Percentiles rank a stretch among this genome's conserved stretches.
Conservation (phyloP, 495 filamentous ascomycete species). For the Lasiosphaeria miniovina region DNA sequence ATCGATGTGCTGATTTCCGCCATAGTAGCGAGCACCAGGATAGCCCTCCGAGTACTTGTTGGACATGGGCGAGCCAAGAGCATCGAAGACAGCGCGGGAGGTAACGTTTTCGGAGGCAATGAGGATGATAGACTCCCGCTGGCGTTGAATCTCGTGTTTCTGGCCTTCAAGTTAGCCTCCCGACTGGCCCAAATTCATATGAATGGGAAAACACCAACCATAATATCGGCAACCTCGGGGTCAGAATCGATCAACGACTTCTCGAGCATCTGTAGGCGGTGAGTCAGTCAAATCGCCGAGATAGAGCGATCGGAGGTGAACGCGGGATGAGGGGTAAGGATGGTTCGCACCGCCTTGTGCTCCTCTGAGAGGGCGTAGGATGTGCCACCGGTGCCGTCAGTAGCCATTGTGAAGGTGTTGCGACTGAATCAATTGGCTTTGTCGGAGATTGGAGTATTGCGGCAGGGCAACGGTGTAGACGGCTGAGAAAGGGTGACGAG, state of each 20-base stretch:
- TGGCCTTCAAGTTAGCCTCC: constrained; percentile 32
- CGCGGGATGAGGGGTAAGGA: neutral
- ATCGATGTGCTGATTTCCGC: constrained; percentile 98
- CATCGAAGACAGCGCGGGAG: constrained; percentile 84
- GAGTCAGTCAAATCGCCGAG: constrained; percentile 44
- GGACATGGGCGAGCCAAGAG: constrained; percentile 85
- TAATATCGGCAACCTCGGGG: constrained; percentile 88
- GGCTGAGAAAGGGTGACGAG: constrained; percentile 3
- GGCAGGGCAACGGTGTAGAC: constrained; percentile 1
- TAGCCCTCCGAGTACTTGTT: constrained; percentile 99
- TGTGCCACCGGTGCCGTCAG: constrained; percentile 29
- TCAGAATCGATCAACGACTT: constrained; percentile 78
- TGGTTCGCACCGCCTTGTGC: constrained; percentile 75
- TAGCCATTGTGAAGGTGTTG: constrained; percentile 33
- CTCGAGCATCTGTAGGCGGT: constrained; percentile 75
- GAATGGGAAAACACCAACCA: constrained; percentile 57
- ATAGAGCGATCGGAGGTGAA: no score
- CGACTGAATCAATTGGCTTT: constrained; percentile 8
- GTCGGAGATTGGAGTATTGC: neutral
- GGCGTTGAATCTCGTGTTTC: constrained; percentile 93
- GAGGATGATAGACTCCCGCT: constrained; percentile 96
- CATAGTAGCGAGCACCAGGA: constrained; percentile 97
- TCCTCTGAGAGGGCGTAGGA: constrained; percentile 83
- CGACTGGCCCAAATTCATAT: neutral
- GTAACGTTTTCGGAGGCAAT: constrained; percentile 95